These are phyloP conservation scores for Hanseniaspora lachancei DNA, from an alignment of 805 yeast species.

Conservation along the genomic window DNA sequence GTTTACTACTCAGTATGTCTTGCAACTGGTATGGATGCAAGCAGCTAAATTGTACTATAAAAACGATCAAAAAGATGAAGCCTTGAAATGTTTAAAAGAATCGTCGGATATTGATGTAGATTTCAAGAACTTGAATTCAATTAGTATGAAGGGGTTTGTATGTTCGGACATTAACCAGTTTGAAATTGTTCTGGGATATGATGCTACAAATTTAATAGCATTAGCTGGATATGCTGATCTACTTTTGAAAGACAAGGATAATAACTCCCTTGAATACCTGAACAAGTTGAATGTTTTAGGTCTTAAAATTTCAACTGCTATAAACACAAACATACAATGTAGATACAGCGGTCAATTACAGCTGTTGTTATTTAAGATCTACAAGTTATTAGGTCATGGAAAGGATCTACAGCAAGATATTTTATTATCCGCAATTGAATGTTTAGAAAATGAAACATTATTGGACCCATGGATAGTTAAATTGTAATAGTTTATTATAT, in stretches of 20 bases:
- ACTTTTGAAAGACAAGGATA: constrained; percentile 24
- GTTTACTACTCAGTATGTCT: constrained; percentile 28
- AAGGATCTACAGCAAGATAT: constrained; percentile 4
- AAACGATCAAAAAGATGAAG: constrained; percentile 41
- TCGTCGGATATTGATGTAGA: constrained; percentile 46
- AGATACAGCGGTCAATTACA: constrained; percentile 46
- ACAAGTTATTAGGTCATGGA: constrained; percentile 29
- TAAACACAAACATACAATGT: constrained; percentile 31
- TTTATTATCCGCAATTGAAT: constrained; percentile 1
- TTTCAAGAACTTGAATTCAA: constrained; percentile 22
- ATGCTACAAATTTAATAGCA: constrained; percentile 37
- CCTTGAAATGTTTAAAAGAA: constrained; percentile 60
- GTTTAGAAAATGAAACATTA: constrained; percentile 5
- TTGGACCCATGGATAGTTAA: constrained; percentile 12
- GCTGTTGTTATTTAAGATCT: constrained; percentile 52
- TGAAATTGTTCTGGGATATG: constrained; percentile 46
- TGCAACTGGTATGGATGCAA: constrained; percentile 65
- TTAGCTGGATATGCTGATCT: constrained; percentile 43
- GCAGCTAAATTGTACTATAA: constrained; percentile 51
- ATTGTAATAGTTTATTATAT: background rate
- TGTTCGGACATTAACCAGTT: constrained; percentile 45
- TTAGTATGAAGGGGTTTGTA: constrained; percentile 21
- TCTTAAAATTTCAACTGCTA: constrained; percentile 29
- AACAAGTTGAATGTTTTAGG: constrained; percentile 20
- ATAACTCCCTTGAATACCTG: background rate